phyloP scores from a whole-genome alignment of 768 basidiomycete species.

The Leccinum fibrillosum region DNA sequence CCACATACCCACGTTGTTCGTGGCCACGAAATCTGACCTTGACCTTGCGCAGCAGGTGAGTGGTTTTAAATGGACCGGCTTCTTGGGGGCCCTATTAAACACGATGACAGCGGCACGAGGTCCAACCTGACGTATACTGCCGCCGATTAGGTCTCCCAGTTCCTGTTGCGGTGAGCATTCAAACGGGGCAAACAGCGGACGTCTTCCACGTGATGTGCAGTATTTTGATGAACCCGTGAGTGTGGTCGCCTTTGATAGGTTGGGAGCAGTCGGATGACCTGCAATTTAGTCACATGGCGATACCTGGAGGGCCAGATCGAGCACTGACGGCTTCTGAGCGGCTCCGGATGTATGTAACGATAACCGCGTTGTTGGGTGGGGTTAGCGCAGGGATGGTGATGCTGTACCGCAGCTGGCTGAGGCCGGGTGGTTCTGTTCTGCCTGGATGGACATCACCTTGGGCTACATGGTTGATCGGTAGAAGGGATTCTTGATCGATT shows the following conservation, averaged over 20 bases:
- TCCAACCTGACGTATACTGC: slow-evolving; percentile 97
- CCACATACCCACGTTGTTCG: slow-evolving; percentile 92
- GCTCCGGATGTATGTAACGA: slow-evolving; percentile 66
- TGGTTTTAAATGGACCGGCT: neutral
- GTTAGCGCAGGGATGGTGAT: slow-evolving; percentile 69
- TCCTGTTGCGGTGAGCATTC: slow-evolving; percentile 91
- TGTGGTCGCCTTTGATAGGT: slow-evolving; percentile 35
- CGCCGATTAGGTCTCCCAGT: slow-evolving; percentile 85
- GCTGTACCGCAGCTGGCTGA: slow-evolving; percentile 63
- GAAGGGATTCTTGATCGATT: slow-evolving; percentile 33
- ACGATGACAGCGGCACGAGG: slow-evolving; percentile 73
- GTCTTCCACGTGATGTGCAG: slow-evolving; percentile 84
- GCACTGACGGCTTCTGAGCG: slow-evolving; percentile 66
- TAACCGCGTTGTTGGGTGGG: slow-evolving; percentile 73
- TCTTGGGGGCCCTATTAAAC: slow-evolving; percentile 1
- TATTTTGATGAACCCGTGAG: slow-evolving; percentile 86
- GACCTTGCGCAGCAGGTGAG: slow-evolving; percentile 91
- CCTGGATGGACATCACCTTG: slow-evolving; percentile 57
- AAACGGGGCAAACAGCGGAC: slow-evolving; percentile 79
- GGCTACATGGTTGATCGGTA: slow-evolving; percentile 65
- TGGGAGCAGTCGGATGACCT: slow-evolving; percentile 11
- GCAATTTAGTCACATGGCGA: slow-evolving; percentile 49
- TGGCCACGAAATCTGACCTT: slow-evolving; percentile 98
- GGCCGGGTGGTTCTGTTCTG: slow-evolving; percentile 54
- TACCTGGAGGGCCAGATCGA: slow-evolving; percentile 83